Percentiles rank a stretch among this genome's conserved stretches.
These are phyloP conservation scores for Kwoniella newhampshirensis DNA, from an alignment of 768 basidiomycete species.

Conservation along the genomic window DNA sequence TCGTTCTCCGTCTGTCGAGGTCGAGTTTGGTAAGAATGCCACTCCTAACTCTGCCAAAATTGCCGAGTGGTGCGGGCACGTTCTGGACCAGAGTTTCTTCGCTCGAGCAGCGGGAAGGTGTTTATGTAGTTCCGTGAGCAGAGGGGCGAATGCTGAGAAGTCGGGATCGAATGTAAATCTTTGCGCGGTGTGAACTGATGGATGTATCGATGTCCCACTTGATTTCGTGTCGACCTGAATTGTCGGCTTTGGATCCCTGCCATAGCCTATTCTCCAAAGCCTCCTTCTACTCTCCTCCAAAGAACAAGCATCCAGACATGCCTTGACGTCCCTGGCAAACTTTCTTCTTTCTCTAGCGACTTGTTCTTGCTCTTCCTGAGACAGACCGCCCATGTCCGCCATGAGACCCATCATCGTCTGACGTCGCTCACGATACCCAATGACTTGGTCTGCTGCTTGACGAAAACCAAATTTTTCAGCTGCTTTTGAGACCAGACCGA, in stretches of 20 bases:
- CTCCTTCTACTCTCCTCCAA: slow-evolving; percentile 33
- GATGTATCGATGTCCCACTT: slow-evolving; percentile 22
- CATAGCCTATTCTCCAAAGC: slow-evolving; percentile 18
- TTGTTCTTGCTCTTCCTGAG: slow-evolving; percentile 36
- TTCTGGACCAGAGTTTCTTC: slow-evolving; percentile 41
- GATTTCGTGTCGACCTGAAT: slow-evolving; percentile 6
- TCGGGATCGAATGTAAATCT: slow-evolving; percentile 24
- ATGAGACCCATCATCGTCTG: slow-evolving; percentile 16
- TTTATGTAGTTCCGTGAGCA: slow-evolving; percentile 40
- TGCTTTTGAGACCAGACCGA: slow-evolving; percentile 40
- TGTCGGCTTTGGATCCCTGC: background rate
- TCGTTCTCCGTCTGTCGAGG: slow-evolving; percentile 31
- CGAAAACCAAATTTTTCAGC: slow-evolving; percentile 41
- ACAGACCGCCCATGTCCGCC: slow-evolving; percentile 23
- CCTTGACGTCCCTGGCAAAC: slow-evolving; percentile 42
- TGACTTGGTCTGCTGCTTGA: slow-evolving; percentile 39
- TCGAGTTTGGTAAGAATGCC: slow-evolving; percentile 25
- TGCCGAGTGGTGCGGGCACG: slow-evolving; percentile 41
- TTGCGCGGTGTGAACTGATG: slow-evolving; percentile 10
- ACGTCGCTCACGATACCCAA: slow-evolving; percentile 31
- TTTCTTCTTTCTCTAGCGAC: slow-evolving; percentile 42
- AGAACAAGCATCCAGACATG: slow-evolving; percentile 42
- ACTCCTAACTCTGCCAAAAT: slow-evolving; percentile 41
- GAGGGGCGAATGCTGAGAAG: slow-evolving; percentile 43
- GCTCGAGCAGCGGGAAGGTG: slow-evolving; percentile 43